Conservation (phyloP, 208 protist genomes). For the Trichomonas tenax region DNA sequence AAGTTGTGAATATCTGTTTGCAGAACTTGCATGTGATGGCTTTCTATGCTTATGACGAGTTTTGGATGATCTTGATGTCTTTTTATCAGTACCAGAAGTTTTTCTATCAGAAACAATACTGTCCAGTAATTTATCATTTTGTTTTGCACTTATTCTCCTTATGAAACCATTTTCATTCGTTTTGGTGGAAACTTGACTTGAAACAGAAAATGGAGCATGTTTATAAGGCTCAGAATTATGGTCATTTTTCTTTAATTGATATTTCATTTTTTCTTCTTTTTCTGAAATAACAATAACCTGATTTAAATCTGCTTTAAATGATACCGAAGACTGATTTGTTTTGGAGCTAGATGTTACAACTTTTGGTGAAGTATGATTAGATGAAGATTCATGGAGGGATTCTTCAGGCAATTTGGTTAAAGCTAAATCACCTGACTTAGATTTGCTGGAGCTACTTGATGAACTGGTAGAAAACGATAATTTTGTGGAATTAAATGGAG, state of each 20-base stretch:
- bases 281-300: neutral
- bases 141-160: neutral
- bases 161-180: neutral
- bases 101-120: neutral
- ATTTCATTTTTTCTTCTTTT: neutral
- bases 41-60: neutral
- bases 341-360: neutral
- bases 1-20: neutral
- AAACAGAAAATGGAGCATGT: neutral
- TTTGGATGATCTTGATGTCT: neutral
- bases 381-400: neutral
- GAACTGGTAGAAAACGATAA: neutral
- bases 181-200: neutral
- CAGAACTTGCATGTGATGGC: neutral
- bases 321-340: neutral
- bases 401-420: neutral
- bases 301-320: neutral
- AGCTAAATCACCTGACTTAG: neutral
- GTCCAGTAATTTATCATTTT: neutral
- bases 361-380: no score
- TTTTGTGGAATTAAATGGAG: neutral
- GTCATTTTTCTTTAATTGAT: neutral
- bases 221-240: neutral
- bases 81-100: neutral
- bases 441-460: neutral